Evolutionary conservation across 1,284 basidiomycete genomes (phyloP).

Genomic region (Phylloporus sp.): DNA sequence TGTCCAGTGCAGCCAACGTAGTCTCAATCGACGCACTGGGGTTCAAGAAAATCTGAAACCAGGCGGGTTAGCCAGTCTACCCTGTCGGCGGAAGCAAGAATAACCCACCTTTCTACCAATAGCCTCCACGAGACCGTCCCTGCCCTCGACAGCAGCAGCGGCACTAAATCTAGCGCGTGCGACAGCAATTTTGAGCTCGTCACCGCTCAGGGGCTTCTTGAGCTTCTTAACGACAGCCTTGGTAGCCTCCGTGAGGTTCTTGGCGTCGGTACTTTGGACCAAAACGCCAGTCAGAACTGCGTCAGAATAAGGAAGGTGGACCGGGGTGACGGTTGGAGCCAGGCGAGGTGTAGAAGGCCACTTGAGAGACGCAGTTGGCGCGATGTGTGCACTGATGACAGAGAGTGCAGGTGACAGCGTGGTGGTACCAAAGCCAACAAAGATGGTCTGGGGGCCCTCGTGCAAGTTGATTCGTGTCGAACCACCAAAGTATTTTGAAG

Average conservation of each 20-base stretch:
- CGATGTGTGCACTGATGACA: slow-evolving; percentile 79
- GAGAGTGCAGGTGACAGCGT: slow-evolving; percentile 73
- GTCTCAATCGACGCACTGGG: slow-evolving; percentile 55
- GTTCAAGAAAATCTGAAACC: slow-evolving; percentile 59
- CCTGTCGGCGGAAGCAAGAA: neutral
- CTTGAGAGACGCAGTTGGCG: slow-evolving; percentile 76
- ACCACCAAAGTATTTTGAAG: slow-evolving; percentile 80
- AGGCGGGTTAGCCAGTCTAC: slow-evolving; percentile 4
- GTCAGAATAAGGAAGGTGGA: slow-evolving; percentile 89
- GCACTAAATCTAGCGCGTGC: slow-evolving; percentile 87
- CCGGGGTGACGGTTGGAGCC: slow-evolving; percentile 65
- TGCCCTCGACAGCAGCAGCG: slow-evolving; percentile 69
- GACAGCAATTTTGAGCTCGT: slow-evolving; percentile 80
- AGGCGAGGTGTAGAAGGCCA: slow-evolving; percentile 69
- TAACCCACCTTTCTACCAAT: slow-evolving; percentile 65
- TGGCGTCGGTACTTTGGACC: slow-evolving; percentile 64
- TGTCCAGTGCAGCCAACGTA: slow-evolving; percentile 63
- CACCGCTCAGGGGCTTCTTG: slow-evolving; percentile 66
- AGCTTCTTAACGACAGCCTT: slow-evolving; percentile 70
- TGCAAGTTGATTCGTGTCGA: slow-evolving; percentile 75
- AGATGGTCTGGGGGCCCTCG: slow-evolving; percentile 71
- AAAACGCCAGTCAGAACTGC: slow-evolving; percentile 84
- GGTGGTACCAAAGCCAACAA: slow-evolving; percentile 80
- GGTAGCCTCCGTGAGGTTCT: slow-evolving; percentile 65
- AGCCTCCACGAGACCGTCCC: slow-evolving; percentile 68